Percentiles rank a stretch among this genome's conserved stretches.
Conservation (phyloP, 805 yeast genomes). For the Candida arabinofermentans region DNA sequence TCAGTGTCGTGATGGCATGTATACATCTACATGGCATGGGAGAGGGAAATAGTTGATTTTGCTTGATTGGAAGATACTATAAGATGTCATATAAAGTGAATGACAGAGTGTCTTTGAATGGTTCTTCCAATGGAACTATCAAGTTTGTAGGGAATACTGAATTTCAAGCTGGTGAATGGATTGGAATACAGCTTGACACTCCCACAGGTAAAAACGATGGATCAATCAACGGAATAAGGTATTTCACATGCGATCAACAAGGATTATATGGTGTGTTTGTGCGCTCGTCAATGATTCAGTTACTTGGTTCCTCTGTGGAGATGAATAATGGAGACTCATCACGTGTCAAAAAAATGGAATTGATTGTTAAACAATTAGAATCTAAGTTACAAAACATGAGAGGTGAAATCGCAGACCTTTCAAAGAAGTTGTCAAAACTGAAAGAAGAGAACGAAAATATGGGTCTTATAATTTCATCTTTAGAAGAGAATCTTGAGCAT, state of each 20-base stretch:
- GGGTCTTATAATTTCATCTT: slow-evolving; percentile 5
- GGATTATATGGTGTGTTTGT: slow-evolving; percentile 48
- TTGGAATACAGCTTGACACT: slow-evolving; percentile 42
- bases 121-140: slow-evolving; percentile 42
- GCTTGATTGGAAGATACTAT: background rate
- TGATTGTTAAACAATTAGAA: slow-evolving; percentile 43
- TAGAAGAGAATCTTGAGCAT: slow-evolving; percentile 31
- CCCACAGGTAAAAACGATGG: slow-evolving; percentile 48
- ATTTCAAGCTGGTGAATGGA: slow-evolving; percentile 60
- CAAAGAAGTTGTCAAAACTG: slow-evolving; percentile 21
- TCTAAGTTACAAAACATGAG: slow-evolving; percentile 36
- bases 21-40: too few species aligned
- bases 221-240: slow-evolving; percentile 37
- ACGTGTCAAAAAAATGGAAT: slow-evolving; percentile 14
- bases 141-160: slow-evolving; percentile 49
- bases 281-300: slow-evolving; percentile 31
- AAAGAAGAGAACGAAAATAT: slow-evolving; percentile 30
- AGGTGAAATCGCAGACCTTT: slow-evolving; percentile 28
- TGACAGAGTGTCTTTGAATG: slow-evolving; percentile 33
- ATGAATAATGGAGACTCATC: background rate
- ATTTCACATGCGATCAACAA: slow-evolving; percentile 35
- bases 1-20: too few species aligned
- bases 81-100: slow-evolving; percentile 3
- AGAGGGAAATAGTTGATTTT: too few species aligned
- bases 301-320: background rate